phyloP scores from a whole-genome alignment of 2,329 filamentous ascomycete genomes.

The Davidsoniella australis region DNA sequence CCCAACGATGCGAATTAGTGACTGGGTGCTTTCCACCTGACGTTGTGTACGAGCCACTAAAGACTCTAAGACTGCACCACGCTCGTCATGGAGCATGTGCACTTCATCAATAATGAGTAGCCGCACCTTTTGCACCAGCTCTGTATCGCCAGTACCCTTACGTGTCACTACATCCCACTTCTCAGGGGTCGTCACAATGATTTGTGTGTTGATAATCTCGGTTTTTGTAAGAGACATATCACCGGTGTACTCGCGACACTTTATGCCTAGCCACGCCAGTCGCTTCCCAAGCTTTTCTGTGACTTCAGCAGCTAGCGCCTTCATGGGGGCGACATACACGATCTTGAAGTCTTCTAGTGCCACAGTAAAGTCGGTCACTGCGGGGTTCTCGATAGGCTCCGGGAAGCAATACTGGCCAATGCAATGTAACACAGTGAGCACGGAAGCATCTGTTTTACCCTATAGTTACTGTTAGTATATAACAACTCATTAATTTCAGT shows the following conservation, averaged over 20 bases:
- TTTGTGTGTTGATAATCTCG: constrained; percentile 89
- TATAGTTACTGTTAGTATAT: constrained; percentile 14
- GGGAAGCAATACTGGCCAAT: constrained; percentile 73
- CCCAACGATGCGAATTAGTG: constrained; percentile 86
- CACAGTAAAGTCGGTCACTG: constrained; percentile 66
- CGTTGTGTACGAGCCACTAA: constrained; percentile 87
- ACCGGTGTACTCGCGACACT: constrained; percentile 84
- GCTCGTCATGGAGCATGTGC: constrained; percentile 97
- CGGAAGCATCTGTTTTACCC: constrained; percentile 96
- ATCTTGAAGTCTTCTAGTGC: constrained; percentile 86
- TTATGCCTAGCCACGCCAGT: constrained; percentile 81
- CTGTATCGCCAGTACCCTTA: constrained; percentile 92
- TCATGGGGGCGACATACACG: constrained; percentile 98
- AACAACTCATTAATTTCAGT: not conserved
- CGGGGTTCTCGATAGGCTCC: constrained; percentile 56
- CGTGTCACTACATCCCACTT: constrained; percentile 98
- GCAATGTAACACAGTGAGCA: constrained; percentile 86
- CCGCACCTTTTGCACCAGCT: constrained; percentile 91
- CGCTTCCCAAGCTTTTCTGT: constrained; percentile 87
- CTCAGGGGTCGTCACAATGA: constrained; percentile 95
- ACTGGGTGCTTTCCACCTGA: constrained; percentile 96
- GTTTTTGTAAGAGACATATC: constrained; percentile 98
- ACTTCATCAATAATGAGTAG: constrained; percentile 97
- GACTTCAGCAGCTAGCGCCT: constrained; percentile 88
- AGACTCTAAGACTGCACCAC: constrained; percentile 88